Percentiles rank a stretch among this genome's conserved stretches.
phyloP scores from a whole-genome alignment of 129 eudicot species.

The Silybum marianum region DNA sequence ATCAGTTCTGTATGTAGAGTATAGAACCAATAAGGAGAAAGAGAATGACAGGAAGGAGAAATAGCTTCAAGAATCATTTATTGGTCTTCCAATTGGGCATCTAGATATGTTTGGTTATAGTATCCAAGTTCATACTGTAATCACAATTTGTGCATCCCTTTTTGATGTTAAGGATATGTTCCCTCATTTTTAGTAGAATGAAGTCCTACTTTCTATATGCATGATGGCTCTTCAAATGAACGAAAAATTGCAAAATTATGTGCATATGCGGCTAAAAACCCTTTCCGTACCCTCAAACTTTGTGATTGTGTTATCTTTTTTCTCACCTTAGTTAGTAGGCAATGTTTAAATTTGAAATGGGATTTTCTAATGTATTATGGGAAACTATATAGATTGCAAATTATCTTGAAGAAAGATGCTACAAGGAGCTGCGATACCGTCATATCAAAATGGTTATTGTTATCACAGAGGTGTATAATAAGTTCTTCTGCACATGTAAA shows the following conservation, averaged over 20 bases:
- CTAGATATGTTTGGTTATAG: background rate
- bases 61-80: too few relatives aligned
- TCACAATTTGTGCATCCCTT: background rate
- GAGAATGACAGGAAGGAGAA: too few relatives aligned
- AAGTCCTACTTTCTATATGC: constrained; percentile 35
- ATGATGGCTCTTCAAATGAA: constrained; percentile 72
- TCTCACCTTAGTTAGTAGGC: background rate
- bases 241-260: constrained; percentile 80
- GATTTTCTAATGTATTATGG: background rate
- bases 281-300: constrained; percentile 88
- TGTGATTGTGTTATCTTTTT: constrained; percentile 1
- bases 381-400: constrained; percentile 60
- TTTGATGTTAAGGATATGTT: background rate
- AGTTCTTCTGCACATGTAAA: constrained; percentile 76
- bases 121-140: background rate
- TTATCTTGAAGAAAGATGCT: constrained; percentile 96
- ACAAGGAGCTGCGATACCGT: constrained; percentile 74
- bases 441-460: constrained; percentile 60
- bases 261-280: constrained; percentile 97
- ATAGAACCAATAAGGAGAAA: too few relatives aligned
- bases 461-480: constrained; percentile 65
- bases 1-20: too few relatives aligned
- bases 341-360: background rate
- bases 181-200: background rate
- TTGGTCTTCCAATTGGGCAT: background rate